These are phyloP conservation scores for Sphaerulina vaccinii DNA, from an alignment of 2,329 filamentous ascomycete genomes.

Conservation along the genomic window DNA sequence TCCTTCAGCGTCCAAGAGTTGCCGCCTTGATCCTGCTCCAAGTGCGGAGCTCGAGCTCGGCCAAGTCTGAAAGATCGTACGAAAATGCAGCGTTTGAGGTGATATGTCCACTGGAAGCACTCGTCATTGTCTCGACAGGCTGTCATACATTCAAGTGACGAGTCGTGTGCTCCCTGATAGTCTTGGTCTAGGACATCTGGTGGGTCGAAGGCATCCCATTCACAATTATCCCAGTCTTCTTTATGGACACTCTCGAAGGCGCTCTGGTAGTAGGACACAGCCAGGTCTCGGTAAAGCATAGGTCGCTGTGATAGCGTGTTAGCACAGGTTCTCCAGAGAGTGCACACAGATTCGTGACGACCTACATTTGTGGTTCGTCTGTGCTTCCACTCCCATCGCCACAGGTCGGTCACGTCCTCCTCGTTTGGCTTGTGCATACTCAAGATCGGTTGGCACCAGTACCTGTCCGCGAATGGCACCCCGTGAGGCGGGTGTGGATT, in stretches of 20 bases:
- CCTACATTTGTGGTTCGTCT: conserved; percentile 26
- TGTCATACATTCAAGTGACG: conserved; percentile 39
- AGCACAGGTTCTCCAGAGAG: not conserved
- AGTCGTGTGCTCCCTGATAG: conserved; percentile 30
- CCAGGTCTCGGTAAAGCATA: conserved; percentile 34
- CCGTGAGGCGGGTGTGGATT: conserved; percentile 51
- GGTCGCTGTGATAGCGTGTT: conserved; percentile 16
- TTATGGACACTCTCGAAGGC: conserved; percentile 9
- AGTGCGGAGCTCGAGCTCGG: conserved; percentile 36
- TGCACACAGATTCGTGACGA: not conserved
- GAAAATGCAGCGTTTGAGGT: conserved; percentile 22
- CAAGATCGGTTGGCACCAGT: conserved; percentile 54
- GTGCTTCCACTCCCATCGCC: conserved; percentile 48
- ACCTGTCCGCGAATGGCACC: conserved; percentile 47
- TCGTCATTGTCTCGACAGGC: conserved; percentile 44
- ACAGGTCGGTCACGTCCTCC: conserved; percentile 51
- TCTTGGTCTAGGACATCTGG: conserved; percentile 26
- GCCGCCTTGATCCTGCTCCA: conserved; percentile 26
- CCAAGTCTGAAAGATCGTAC: conserved; percentile 41
- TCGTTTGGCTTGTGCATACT: conserved; percentile 51
- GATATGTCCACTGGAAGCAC: conserved; percentile 41
- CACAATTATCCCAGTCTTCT: conserved; percentile 40
- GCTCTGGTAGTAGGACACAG: conserved; percentile 33
- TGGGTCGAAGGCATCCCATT: conserved; percentile 35
- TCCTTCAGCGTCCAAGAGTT: conserved; percentile 35